Evolutionary conservation across 2,329 filamentous ascomycete species (phyloP).

Genomic region (Colletotrichum navitas): DNA sequence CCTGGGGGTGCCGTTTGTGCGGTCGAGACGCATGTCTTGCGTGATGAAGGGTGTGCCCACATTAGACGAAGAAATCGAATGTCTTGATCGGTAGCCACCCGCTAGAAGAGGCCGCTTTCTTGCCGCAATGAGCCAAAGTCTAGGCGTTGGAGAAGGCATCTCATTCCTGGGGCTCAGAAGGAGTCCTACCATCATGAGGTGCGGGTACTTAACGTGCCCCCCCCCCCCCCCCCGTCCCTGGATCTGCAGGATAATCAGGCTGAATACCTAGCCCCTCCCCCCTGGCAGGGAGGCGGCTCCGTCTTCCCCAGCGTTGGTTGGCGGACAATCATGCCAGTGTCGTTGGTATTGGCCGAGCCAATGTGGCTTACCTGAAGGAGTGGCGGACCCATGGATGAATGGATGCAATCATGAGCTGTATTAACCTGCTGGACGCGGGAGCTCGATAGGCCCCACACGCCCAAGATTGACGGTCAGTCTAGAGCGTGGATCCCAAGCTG

Average conservation of each 20-base stretch:
- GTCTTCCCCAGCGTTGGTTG: constrained; percentile 37
- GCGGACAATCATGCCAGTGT: constrained; percentile 35
- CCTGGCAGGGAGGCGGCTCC: constrained; percentile 28
- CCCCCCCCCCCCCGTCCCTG: constrained; percentile 9
- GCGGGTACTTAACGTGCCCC: constrained; percentile 7
- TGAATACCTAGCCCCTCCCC: constrained; percentile 23
- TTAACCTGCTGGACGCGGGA: constrained; percentile 3
- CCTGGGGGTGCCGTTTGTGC: constrained; percentile 11
- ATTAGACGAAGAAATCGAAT: constrained; percentile 29
- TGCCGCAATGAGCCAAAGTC: background rate
- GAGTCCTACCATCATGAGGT: constrained; percentile 2
- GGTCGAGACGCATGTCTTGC: constrained; percentile 14
- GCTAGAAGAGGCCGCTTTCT: constrained; percentile 7
- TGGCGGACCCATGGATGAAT: constrained; percentile 23
- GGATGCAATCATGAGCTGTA: constrained; percentile 30
- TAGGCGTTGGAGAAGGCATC: constrained; percentile 5
- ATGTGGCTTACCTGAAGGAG: constrained; percentile 40
- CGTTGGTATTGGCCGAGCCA: constrained; percentile 36
- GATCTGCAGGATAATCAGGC: constrained; percentile 36
- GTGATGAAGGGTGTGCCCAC: constrained; percentile 22
- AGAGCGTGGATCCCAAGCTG: background rate
- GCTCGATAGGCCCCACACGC: constrained; percentile 1
- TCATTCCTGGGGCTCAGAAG: background rate
- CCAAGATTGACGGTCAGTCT: background rate
- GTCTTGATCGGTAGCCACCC: constrained; percentile 23